These are phyloP conservation scores for Ricinus communis DNA, from an alignment of 345 rosid species.

Conservation along the genomic window DNA sequence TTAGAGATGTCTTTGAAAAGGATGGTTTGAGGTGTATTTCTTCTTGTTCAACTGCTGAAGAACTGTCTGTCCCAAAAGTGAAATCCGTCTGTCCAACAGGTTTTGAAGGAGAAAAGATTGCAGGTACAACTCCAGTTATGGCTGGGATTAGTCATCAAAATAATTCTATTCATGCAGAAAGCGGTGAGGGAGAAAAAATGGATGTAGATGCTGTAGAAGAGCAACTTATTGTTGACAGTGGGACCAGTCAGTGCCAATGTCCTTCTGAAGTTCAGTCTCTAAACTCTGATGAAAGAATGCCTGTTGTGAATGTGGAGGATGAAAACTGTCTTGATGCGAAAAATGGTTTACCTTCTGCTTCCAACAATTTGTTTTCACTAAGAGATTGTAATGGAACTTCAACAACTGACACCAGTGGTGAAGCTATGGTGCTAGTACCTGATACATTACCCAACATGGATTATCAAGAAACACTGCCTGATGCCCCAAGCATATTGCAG, in stretches of 20 bases:
- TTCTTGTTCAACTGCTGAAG: conserved; percentile 28
- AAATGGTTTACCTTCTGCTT: conserved; percentile 30
- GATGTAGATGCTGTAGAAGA: conserved; percentile 32
- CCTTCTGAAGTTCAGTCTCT: conserved; percentile 28
- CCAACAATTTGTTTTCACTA: conserved; percentile 29
- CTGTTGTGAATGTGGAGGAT: conserved; percentile 27
- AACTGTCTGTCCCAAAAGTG: conserved; percentile 27
- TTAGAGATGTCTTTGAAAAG: conserved; percentile 27
- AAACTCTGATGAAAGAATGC: conserved; percentile 28
- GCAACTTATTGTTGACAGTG: conserved; percentile 25
- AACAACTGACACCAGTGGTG: conserved; percentile 37
- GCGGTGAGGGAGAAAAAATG: conserved; percentile 17
- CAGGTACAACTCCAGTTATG: conserved; percentile 26
- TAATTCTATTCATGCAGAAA: conserved; percentile 36
- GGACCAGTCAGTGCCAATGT: conserved; percentile 24
- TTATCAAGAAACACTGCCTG: conserved; percentile 40
- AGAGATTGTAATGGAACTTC: conserved; percentile 35
- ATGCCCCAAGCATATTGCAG: conserved; percentile 18
- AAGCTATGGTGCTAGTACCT: conserved; percentile 31
- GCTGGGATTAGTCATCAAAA: conserved; percentile 25
- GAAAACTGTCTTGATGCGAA: conserved; percentile 21
- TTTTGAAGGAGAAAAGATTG: conserved; percentile 30
- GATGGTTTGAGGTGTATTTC: conserved; percentile 25
- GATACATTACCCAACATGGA: conserved; percentile 38
- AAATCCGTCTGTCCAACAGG: conserved; percentile 21